Conservation (phyloP, 805 yeast species). For the Teunomyces funiuensis region DNA sequence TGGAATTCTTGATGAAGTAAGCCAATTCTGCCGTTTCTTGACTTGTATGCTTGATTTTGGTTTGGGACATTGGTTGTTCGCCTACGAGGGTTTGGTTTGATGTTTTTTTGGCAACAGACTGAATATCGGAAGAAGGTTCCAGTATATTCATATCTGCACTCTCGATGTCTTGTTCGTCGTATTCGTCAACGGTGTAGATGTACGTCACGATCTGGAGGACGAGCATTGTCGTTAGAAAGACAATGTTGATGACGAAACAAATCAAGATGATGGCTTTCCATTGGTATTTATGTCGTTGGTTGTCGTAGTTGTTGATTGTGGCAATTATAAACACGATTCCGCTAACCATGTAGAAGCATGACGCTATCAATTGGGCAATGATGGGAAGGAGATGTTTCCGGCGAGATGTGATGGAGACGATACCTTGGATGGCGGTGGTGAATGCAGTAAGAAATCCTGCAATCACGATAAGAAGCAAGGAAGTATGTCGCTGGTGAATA, state of each 20-base stretch:
- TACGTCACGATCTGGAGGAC: slow-evolving; percentile 4
- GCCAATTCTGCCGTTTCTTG: slow-evolving; percentile 9
- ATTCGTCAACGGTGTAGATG: slow-evolving; percentile 2
- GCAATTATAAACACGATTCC: slow-evolving; percentile 8
- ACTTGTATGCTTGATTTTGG: neutral
- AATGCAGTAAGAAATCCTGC: slow-evolving; percentile 4
- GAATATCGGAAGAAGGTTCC: neutral
- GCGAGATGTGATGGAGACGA: neutral
- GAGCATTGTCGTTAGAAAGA: slow-evolving; percentile 5
- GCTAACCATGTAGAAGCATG: slow-evolving; percentile 5
- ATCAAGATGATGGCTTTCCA: slow-evolving; percentile 5
- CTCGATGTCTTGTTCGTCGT: neutral
- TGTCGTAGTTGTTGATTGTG: slow-evolving; percentile 1
- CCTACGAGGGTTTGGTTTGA: slow-evolving; percentile 12
- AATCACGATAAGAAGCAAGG: slow-evolving; percentile 4
- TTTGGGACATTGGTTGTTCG: no score
- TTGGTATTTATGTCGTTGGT: neutral
- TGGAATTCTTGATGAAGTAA: slow-evolving; percentile 6
- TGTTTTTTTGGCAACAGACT: slow-evolving; percentile 8
- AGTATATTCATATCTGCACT: neutral
- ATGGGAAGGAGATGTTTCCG: neutral
- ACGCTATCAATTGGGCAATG: neutral
- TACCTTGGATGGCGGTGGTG: neutral
- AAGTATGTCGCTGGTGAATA: slow-evolving; percentile 1
- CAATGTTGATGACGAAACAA: slow-evolving; percentile 8